Conservation (phyloP, 148 eudicot species). For the Cornus kousa region DNA sequence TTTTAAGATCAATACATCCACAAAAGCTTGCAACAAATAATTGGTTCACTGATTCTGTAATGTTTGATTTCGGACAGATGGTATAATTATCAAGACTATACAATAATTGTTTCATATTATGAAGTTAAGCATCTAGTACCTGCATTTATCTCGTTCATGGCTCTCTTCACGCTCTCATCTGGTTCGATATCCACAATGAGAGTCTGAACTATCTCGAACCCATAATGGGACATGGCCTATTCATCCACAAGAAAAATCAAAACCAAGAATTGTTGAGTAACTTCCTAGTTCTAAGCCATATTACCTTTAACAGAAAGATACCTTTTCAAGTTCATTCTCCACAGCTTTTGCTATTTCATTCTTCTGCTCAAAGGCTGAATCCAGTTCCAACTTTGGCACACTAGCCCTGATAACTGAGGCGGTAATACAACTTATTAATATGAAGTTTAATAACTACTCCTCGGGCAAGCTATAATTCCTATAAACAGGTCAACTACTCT, state of each 20-base stretch:
- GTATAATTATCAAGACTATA: too few relatives aligned
- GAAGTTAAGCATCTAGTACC: slow-evolving; percentile 27
- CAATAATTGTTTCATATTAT: neutral
- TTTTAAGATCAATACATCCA: too few relatives aligned
- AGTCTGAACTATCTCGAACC: slow-evolving; percentile 80
- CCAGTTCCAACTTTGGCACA: slow-evolving; percentile 61
- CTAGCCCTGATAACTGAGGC: slow-evolving; percentile 62
- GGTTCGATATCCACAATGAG: slow-evolving; percentile 83
- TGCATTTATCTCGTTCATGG: slow-evolving; percentile 87
- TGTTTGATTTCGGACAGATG: neutral
- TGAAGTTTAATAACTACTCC: too few relatives aligned
- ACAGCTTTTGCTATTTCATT: slow-evolving; percentile 80
- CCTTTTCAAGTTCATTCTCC: slow-evolving; percentile 73
- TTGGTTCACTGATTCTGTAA: too few relatives aligned
- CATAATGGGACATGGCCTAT: slow-evolving; percentile 78
- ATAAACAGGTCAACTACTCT: neutral
- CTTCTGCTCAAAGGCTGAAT: slow-evolving; percentile 69
- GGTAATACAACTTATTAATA: neutral
- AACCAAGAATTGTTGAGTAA: neutral
- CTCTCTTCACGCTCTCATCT: slow-evolving; percentile 68
- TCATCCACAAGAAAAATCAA: slow-evolving; percentile 9
- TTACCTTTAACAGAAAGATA: slow-evolving; percentile 9
- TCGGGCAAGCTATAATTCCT: neutral
- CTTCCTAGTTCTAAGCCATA: neutral
- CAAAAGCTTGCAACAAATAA: too few relatives aligned